phyloP scores from a whole-genome alignment of 345 rosid genomes.

The Arabis hirsuta region DNA sequence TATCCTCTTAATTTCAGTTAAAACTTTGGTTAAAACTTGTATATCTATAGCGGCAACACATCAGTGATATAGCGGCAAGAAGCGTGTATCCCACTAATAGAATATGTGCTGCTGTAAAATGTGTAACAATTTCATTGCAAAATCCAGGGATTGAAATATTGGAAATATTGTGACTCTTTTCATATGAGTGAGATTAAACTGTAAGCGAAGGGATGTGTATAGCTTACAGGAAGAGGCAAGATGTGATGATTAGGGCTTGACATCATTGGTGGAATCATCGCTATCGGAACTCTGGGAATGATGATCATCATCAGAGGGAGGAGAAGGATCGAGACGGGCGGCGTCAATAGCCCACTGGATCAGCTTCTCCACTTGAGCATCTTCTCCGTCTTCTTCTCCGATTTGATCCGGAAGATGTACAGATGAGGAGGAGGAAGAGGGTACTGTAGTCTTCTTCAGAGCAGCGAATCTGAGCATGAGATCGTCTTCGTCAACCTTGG shows the following conservation, averaged over 20 bases:
- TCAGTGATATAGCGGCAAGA: too few relatives aligned
- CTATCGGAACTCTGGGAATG: constrained; percentile 15
- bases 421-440: constrained; percentile 28
- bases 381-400: constrained; percentile 47
- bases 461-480: constrained; percentile 71
- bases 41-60: too few relatives aligned
- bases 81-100: too few relatives aligned
- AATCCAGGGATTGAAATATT: too few relatives aligned
- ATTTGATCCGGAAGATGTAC: not conserved
- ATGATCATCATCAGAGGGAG: constrained; percentile 60
- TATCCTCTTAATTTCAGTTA: too few relatives aligned
- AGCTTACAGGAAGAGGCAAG: constrained; percentile 19
- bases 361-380: constrained; percentile 76
- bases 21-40: too few relatives aligned
- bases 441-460: constrained; percentile 54
- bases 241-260: constrained; percentile 4
- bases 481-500: constrained; percentile 45
- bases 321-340: constrained; percentile 84
- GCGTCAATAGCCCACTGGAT: constrained; percentile 87
- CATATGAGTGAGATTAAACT: constrained; percentile 1
- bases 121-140: too few relatives aligned
- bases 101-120: too few relatives aligned
- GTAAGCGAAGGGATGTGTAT: not conserved
- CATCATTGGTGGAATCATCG: constrained; percentile 30
- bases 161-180: too few relatives aligned